Conservation (phyloP, 768 basidiomycete species). For the Mrakia frigida region DNA sequence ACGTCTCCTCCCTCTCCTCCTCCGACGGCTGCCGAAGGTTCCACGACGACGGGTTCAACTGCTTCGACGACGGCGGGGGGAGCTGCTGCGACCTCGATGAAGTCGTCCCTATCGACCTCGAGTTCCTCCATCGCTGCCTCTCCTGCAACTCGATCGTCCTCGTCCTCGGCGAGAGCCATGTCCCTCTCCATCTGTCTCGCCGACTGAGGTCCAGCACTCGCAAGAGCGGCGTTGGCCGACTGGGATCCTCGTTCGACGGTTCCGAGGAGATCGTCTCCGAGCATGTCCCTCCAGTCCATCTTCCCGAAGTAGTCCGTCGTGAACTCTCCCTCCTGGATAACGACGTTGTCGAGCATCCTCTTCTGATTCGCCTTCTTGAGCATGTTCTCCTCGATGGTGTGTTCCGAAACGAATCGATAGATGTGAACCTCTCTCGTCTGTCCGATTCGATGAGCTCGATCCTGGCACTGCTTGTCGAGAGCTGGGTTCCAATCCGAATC, state of each 20-base stretch:
- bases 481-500: slow-evolving; percentile 49
- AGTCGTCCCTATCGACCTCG: slow-evolving; percentile 61
- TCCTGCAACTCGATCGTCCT: slow-evolving; percentile 70
- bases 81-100: slow-evolving; percentile 8
- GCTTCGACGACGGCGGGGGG: not conserved
- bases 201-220: slow-evolving; percentile 23
- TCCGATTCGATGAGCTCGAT: slow-evolving; percentile 43
- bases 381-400: slow-evolving; percentile 94
- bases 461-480: slow-evolving; percentile 28
- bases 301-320: slow-evolving; percentile 48
- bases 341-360: slow-evolving; percentile 77
- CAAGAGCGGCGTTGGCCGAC: slow-evolving; percentile 36
- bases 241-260: slow-evolving; percentile 32
- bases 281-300: slow-evolving; percentile 76
- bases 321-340: slow-evolving; percentile 90
- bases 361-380: slow-evolving; percentile 97
- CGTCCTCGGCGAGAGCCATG: slow-evolving; percentile 68
- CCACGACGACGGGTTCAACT: not conserved
- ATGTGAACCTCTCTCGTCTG: slow-evolving; percentile 86
- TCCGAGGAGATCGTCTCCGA: slow-evolving; percentile 42
- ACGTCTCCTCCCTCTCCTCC: slow-evolving; percentile 17
- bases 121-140: slow-evolving; percentile 63
- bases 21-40: not conserved
- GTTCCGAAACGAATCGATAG: slow-evolving; percentile 82
- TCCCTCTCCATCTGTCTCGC: slow-evolving; percentile 38